Percentiles rank a stretch among this genome's conserved stretches.
Conservation (phyloP, 108 stramenopile genomes). For the Cyclotella sp. region DNA sequence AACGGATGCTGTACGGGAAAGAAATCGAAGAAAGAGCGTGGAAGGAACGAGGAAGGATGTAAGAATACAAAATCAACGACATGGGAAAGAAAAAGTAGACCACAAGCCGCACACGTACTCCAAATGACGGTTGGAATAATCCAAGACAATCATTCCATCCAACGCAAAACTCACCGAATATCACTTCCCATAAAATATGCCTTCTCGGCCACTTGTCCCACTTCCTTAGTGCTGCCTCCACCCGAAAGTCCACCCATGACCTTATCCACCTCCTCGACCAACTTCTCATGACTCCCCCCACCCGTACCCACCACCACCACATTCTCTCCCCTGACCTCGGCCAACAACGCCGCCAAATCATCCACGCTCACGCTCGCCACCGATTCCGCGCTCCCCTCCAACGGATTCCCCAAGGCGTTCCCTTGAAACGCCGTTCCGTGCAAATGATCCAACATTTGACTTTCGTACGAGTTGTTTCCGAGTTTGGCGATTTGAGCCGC, state of each 20-base stretch:
- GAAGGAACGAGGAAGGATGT: not conserved
- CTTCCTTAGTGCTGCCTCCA: conserved; percentile 42
- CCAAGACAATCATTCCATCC: not conserved
- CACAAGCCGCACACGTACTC: not conserved
- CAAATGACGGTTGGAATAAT: no score
- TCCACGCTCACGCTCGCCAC: conserved; percentile 74
- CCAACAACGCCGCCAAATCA: conserved; percentile 63
- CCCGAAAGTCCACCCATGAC: conserved; percentile 84
- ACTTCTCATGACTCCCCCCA: conserved; percentile 85
- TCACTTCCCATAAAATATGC: conserved; percentile 96
- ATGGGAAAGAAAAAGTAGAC: not conserved
- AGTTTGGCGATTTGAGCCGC: conserved; percentile 16
- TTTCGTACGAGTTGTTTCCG: conserved; percentile 50
- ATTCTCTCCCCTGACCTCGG: conserved; percentile 21
- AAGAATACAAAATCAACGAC: not conserved
- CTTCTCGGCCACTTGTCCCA: conserved; percentile 76
- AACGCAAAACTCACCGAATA: conserved; percentile 68
- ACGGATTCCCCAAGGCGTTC: conserved; percentile 92
- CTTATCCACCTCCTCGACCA: conserved; percentile 84
- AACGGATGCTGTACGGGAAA: conserved; percentile 62
- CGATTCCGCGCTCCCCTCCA: conserved; percentile 94
- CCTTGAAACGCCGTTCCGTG: conserved; percentile 97
- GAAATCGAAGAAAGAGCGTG: not conserved
- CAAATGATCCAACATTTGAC: conserved; percentile 92
- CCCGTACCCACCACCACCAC: conserved; percentile 98